Evolutionary conservation across 2,329 filamentous ascomycete genomes (phyloP).

Genomic region (Ciborinia camelliae): DNA sequence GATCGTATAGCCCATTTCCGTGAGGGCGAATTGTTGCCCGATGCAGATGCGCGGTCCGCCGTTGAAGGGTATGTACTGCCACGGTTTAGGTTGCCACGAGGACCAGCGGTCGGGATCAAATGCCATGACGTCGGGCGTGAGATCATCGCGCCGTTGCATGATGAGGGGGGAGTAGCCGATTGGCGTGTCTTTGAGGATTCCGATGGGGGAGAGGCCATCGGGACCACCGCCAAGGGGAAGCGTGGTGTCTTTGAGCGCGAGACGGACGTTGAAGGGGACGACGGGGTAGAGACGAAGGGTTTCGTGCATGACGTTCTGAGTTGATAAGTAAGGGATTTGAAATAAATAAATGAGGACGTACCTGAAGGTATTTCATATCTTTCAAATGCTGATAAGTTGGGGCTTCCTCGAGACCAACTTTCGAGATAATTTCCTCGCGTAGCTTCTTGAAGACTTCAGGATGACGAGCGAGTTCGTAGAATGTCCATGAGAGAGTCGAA

Average conservation of each 20-base stretch:
- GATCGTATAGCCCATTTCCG: constrained; percentile 71
- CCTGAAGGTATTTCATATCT: constrained; percentile 75
- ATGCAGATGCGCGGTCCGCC: constrained; percentile 72
- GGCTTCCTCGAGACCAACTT: constrained; percentile 58
- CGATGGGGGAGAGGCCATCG: constrained; percentile 58
- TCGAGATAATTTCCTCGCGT: constrained; percentile 65
- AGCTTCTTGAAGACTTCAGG: constrained; percentile 66
- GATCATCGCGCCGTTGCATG: constrained; percentile 67
- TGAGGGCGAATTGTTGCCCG: constrained; percentile 77
- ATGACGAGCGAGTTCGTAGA: constrained; percentile 76
- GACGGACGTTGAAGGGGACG: constrained; percentile 76
- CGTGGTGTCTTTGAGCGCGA: constrained; percentile 68
- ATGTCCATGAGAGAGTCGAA: constrained; percentile 71
- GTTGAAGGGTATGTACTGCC: constrained; percentile 74
- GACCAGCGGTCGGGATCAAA: constrained; percentile 69
- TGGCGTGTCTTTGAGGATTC: constrained; percentile 61
- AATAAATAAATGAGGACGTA: constrained; percentile 19
- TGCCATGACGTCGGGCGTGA: constrained; percentile 52
- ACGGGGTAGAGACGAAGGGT: constrained; percentile 73
- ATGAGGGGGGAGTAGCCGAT: constrained; percentile 65
- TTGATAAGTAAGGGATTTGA: constrained; percentile 8
- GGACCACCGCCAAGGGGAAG: constrained; percentile 69
- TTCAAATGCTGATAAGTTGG: constrained; percentile 81
- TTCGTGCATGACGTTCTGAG: constrained; percentile 67
- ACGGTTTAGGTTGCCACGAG: constrained; percentile 59